Evolutionary conservation across 192 early-diverging fungal genomes (phyloP).

Genomic region (Coemansia sp.): DNA sequence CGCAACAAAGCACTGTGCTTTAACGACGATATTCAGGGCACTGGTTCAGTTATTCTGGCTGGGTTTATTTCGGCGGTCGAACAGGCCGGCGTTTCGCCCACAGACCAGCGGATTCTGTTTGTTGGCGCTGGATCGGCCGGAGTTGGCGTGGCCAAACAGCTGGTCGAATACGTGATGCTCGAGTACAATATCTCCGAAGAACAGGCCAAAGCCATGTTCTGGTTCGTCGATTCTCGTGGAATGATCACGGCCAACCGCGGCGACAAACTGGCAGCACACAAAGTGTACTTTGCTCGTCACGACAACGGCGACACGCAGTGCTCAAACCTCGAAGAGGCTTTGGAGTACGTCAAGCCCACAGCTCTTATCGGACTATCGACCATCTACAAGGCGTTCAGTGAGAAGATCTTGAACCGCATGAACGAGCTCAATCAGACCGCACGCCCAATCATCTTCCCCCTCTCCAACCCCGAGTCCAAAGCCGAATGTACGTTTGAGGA

Average conservation of each 20-base stretch:
- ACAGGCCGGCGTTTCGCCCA: slow-evolving; percentile 63
- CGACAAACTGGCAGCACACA: slow-evolving; percentile 79
- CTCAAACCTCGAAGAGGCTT: slow-evolving; percentile 67
- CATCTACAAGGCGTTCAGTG: slow-evolving; percentile 72
- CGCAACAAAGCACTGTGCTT: slow-evolving; percentile 76
- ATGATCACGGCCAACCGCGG: slow-evolving; percentile 86
- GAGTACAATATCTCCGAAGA: slow-evolving; percentile 64
- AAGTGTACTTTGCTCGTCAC: slow-evolving; percentile 80
- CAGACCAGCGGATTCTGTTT: slow-evolving; percentile 86
- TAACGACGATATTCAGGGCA: slow-evolving; percentile 72
- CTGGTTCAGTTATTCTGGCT: slow-evolving; percentile 83
- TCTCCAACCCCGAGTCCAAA: slow-evolving; percentile 83
- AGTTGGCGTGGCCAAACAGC: slow-evolving; percentile 91
- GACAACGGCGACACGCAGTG: slow-evolving; percentile 82
- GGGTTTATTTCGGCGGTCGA: slow-evolving; percentile 88
- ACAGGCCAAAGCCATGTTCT: slow-evolving; percentile 55
- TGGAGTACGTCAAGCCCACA: slow-evolving; percentile 88
- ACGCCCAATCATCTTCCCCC: slow-evolving; percentile 84
- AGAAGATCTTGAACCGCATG: slow-evolving; percentile 73
- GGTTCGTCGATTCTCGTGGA: slow-evolving; percentile 91
- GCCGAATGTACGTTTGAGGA: slow-evolving; percentile 93
- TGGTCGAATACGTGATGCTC: slow-evolving; percentile 75
- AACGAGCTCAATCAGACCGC: slow-evolving; percentile 58
- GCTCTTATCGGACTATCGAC: slow-evolving; percentile 86
- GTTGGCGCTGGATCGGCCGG: slow-evolving; percentile 93